Evolutionary conservation across 441 rosid species (phyloP), one percentile per base, ranked within the genome.

Genomic region (Flueggea neowawraea): DNA sequence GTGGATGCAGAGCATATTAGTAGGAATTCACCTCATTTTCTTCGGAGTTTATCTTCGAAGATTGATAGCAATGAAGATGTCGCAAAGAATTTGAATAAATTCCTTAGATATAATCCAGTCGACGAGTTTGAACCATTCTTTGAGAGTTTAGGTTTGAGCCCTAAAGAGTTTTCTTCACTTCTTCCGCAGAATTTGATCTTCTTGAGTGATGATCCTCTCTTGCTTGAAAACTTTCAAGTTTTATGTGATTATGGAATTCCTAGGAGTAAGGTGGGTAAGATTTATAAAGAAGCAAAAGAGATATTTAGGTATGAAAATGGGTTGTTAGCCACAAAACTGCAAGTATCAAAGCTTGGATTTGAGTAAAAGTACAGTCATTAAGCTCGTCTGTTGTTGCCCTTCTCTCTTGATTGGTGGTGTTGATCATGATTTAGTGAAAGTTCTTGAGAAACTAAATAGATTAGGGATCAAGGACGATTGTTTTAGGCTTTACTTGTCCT

Each of bases 111-210:
- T 71, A 72, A 84, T 75, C 93, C 94, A 5, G 80, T 91, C 12
- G 86, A 88, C 41, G 97, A 88, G 78, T 88, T 83, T 54, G 97
- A 90, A 17, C 93, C 93, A 0, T 88, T 90, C 55, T 80, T 90
- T 54, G 95, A 90, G 83, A 91, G 97, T 54, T 68, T 91, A 63
- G 96, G 97, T 36, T 55, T 91, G 82, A 63, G 56, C 57, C 81
- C 83, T 0, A 65, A 68, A 2, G 89, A 87, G 75, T 31, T 75
- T 22, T 71, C 61, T 10, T 16, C 66, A 11, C 69, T 84, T 69
- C 79, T 82, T 67, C 96, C 90, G 0, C 71, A 57, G 50, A 54
- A 75, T 7, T 71, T 81, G 71, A 78, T 85, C 58, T 85, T 66
- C 78, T 63, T 85, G 63, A 75, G 71, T 45, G 96, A 87, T 72